Evolutionary conservation across 768 basidiomycete genomes (phyloP).

Genomic region (Pulveroboletus sp.): DNA sequence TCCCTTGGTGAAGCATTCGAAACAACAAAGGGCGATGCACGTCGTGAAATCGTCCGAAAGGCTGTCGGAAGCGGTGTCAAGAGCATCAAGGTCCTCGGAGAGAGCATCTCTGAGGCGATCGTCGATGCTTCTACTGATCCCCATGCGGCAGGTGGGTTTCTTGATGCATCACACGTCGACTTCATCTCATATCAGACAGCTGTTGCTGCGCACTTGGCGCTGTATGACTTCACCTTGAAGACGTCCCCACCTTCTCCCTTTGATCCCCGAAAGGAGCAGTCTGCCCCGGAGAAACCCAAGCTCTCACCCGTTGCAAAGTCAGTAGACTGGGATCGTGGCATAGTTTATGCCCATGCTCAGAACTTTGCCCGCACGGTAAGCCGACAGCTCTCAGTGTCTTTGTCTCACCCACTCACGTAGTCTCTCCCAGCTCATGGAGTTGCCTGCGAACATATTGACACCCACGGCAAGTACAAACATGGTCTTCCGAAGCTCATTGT

Average conservation of each 20-base stretch:
- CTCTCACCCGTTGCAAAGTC: slow-evolving; percentile 45
- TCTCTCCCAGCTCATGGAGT: slow-evolving; percentile 62
- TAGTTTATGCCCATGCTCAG: slow-evolving; percentile 70
- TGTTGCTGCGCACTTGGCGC: slow-evolving; percentile 71
- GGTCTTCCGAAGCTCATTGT: background rate
- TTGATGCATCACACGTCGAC: background rate
- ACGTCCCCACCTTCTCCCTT: slow-evolving; percentile 64
- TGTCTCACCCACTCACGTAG: background rate
- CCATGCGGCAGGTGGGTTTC: slow-evolving; percentile 53
- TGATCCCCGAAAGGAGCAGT: slow-evolving; percentile 53
- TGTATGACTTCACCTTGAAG: slow-evolving; percentile 75
- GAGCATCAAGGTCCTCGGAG: slow-evolving; percentile 52
- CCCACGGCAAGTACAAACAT: slow-evolving; percentile 52
- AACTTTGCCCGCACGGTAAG: slow-evolving; percentile 74
- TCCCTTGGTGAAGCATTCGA: too few species aligned
- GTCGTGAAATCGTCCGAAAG: slow-evolving; percentile 40
- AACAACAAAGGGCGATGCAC: too few species aligned
- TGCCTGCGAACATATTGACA: slow-evolving; percentile 83
- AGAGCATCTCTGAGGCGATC: slow-evolving; percentile 56
- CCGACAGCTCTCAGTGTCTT: background rate
- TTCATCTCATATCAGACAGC: slow-evolving; percentile 37
- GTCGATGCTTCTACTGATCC: slow-evolving; percentile 61
- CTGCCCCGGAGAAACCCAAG: slow-evolving; percentile 45
- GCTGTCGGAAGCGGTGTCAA: slow-evolving; percentile 72
- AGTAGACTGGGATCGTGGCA: slow-evolving; percentile 66